Percentiles rank a stretch among this genome's conserved stretches.
Conservation (phyloP, 306 rosid genomes). For the Fagus sylvatica region DNA sequence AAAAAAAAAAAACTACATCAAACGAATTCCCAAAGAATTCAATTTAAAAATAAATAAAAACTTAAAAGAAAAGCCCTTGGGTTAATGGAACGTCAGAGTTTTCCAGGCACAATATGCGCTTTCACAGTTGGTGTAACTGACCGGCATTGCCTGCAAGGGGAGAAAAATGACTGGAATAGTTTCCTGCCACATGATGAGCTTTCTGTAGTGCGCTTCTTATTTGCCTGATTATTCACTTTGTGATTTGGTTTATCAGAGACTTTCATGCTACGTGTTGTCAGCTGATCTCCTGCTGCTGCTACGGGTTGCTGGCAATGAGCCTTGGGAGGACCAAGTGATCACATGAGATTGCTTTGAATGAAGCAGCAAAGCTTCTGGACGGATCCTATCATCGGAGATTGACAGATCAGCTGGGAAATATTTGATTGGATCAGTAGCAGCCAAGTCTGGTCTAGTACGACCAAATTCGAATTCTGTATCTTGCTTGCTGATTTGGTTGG, state of each 20-base stretch:
- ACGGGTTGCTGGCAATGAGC: conserved; percentile 31
- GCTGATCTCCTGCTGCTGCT: conserved; percentile 34
- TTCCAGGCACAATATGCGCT: conserved; percentile 32
- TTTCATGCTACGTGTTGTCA: conserved; percentile 19
- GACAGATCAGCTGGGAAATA: conserved; percentile 46
- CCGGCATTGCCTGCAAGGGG: conserved; percentile 53
- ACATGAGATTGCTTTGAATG: conserved; percentile 28
- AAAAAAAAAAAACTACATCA: not conserved
- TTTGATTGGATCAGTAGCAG: conserved; percentile 38
- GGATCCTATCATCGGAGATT: conserved; percentile 51
- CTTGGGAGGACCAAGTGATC: conserved; percentile 14
- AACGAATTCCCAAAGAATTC: conserved; percentile 6
- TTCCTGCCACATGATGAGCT: conserved; percentile 41
- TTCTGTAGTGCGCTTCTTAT: conserved; percentile 20
- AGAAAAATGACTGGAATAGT: conserved; percentile 41
- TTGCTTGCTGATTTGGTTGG: conserved; percentile 33
- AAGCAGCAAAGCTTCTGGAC: conserved; percentile 35
- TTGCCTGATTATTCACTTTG: conserved; percentile 25
- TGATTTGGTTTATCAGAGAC: conserved; percentile 26
- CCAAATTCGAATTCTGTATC: conserved; percentile 51
- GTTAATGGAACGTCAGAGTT: conserved; percentile 35
- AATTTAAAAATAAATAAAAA: conserved; percentile 13
- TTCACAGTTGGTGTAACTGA: conserved; percentile 35
- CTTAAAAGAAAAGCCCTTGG: conserved; percentile 22
- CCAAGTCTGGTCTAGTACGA: conserved; percentile 31